phyloP scores from a whole-genome alignment of 495 filamentous ascomycete genomes.

The Tuber microsphaerosporum region DNA sequence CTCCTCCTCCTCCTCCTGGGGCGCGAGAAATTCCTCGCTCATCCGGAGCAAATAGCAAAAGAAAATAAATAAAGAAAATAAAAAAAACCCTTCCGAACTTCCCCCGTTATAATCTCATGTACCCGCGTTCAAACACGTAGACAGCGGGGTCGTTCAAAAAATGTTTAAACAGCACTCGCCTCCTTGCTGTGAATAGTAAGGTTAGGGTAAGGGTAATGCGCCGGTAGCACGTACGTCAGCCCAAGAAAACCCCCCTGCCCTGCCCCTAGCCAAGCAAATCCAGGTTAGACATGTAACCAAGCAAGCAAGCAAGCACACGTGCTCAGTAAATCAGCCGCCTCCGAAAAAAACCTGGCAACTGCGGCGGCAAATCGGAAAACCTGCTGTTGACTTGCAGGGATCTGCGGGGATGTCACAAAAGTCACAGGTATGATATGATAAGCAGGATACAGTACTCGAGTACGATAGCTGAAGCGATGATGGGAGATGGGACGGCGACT shows the following conservation, averaged over 20 bases:
- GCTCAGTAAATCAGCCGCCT: background rate
- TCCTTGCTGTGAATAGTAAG: background rate
- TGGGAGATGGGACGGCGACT: too few relatives aligned
- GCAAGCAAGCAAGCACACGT: background rate
- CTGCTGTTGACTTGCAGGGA: background rate
- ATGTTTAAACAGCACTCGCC: background rate
- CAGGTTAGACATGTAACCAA: background rate
- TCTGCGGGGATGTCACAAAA: background rate
- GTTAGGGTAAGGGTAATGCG: background rate
- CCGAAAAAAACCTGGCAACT: background rate
- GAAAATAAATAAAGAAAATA: constrained; percentile 8
- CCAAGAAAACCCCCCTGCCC: background rate
- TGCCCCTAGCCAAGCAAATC: background rate
- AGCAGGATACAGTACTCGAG: background rate
- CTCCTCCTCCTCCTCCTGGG: constrained; percentile 17
- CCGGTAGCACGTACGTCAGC: too few relatives aligned
- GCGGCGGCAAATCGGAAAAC: background rate
- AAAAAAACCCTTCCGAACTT: constrained; percentile 13
- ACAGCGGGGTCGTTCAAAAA: background rate
- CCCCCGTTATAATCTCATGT: background rate
- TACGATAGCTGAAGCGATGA: too few relatives aligned
- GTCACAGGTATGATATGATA: background rate
- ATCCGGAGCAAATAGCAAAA: constrained; percentile 15
- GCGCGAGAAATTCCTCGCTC: constrained; percentile 12
- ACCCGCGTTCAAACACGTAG: background rate